Evolutionary conservation across 345 rosid genomes (phyloP).

Genomic region (Hibiscus tridactylites): DNA sequence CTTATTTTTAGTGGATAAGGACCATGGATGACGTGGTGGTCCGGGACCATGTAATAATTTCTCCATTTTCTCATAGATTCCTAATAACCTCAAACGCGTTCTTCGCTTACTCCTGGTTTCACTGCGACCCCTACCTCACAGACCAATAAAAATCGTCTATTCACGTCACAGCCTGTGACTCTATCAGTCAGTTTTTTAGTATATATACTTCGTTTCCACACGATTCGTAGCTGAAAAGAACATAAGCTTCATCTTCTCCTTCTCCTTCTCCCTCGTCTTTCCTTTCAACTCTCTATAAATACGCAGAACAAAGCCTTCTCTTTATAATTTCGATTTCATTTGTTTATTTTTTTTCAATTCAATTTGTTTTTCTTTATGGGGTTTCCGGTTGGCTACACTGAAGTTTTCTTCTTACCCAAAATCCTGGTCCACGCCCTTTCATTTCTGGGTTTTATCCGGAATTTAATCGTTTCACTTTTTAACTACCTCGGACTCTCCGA

Average conservation of each 20-base stretch:
- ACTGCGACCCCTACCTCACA: not conserved
- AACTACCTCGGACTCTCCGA: conserved; percentile 59
- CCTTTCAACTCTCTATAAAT: not conserved
- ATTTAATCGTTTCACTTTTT: conserved; percentile 45
- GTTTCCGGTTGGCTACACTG: conserved; percentile 70
- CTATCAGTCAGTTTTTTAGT: not conserved
- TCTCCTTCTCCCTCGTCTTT: not conserved
- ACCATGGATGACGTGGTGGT: too few species aligned
- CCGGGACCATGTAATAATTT: too few species aligned
- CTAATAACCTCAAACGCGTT: not conserved
- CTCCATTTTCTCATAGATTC: too few species aligned
- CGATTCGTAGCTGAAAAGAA: conserved; percentile 2
- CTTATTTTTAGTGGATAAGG: too few species aligned
- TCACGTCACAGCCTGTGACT: not conserved
- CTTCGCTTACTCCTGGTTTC: not conserved
- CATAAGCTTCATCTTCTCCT: conserved; percentile 15
- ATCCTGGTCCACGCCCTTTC: conserved; percentile 56
- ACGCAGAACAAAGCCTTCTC: not conserved
- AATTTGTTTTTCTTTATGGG: conserved; percentile 37
- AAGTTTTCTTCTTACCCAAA: conserved; percentile 51
- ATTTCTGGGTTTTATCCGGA: conserved; percentile 54
- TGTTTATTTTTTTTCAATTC: too few species aligned
- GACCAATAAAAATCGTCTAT: not conserved
- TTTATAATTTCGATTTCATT: not conserved
- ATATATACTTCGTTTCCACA: not conserved